A percentile compares a stretch with the other conserved stretches of the same genome.
Evolutionary conservation across 2,329 filamentous ascomycete species (phyloP).

Genomic region (Graphilbum ipis-grandicollis): DNA sequence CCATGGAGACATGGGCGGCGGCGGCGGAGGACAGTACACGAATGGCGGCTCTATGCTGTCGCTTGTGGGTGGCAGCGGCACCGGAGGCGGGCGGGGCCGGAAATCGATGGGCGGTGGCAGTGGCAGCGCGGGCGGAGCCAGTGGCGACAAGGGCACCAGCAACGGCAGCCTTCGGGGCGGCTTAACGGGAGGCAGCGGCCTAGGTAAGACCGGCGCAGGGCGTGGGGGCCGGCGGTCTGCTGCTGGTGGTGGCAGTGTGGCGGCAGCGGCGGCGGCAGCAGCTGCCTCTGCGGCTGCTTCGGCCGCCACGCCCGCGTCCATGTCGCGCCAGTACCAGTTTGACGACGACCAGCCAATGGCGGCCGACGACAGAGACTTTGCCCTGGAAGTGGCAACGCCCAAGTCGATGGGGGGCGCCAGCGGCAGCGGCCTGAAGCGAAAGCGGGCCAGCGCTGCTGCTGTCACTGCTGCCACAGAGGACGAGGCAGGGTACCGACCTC

Average conservation of each 20-base stretch:
- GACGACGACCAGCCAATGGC: slow-evolving; percentile 7
- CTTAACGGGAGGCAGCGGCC: background rate
- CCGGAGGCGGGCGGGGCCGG: slow-evolving; percentile 11
- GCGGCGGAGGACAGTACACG: slow-evolving; percentile 3
- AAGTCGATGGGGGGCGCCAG: slow-evolving; percentile 4
- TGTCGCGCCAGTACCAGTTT: slow-evolving; percentile 7
- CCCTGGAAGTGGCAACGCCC: slow-evolving; percentile 7
- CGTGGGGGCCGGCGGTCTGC: background rate
- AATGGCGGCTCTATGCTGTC: slow-evolving; percentile 6
- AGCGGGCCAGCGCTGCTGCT: too few relatives aligned
- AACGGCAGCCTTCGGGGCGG: background rate
- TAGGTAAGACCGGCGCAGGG: slow-evolving; percentile 12
- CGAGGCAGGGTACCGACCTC: slow-evolving; percentile 40
- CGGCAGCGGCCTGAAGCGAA: slow-evolving; percentile 30
- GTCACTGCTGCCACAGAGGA: too few relatives aligned
- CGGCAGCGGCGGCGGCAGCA: background rate
- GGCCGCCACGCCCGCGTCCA: slow-evolving; percentile 2
- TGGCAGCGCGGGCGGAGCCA: background rate
- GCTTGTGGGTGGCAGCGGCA: background rate
- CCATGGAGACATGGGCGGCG: slow-evolving; percentile 1
- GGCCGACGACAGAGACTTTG: slow-evolving; percentile 6
- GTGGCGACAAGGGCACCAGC: too few relatives aligned
- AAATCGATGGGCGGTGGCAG: slow-evolving; percentile 8
- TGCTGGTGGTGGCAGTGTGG: too few relatives aligned
- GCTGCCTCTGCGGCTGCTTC: slow-evolving; percentile 11